These are phyloP conservation scores for Hamamelis virginiana DNA, from an alignment of 164 flowering plant species.

Conservation along the genomic window DNA sequence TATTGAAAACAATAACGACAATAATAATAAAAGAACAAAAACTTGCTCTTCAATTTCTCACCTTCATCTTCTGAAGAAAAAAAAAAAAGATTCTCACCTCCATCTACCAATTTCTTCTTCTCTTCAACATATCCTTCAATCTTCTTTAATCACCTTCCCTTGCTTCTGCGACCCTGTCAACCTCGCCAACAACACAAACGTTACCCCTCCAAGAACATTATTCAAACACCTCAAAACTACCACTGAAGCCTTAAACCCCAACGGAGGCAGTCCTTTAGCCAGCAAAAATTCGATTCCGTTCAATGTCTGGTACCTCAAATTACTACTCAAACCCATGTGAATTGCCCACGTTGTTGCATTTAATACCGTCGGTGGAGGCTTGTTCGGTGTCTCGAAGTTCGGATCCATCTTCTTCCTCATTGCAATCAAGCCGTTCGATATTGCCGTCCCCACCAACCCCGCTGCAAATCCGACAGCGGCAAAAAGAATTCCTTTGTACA, in stretches of 20 bases:
- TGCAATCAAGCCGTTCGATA: constrained; percentile 75
- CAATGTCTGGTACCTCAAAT: constrained; percentile 82
- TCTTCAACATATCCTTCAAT: constrained; percentile 27
- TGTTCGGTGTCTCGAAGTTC: constrained; percentile 74
- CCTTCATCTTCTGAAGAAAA: too few species aligned
- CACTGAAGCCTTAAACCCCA: constrained; percentile 67
- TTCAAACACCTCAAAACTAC: constrained; percentile 69
- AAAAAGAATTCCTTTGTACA: constrained; percentile 75
- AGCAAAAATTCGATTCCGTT: constrained; percentile 81
- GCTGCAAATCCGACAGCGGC: constrained; percentile 93
- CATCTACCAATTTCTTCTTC: constrained; percentile 46
- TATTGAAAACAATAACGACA: too few species aligned
- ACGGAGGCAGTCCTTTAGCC: constrained; percentile 58
- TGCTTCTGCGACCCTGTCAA: constrained; percentile 79
- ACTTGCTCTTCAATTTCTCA: constrained; percentile 24
- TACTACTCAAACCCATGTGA: constrained; percentile 93
- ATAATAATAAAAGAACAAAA: too few species aligned
- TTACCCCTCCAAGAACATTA: constrained; percentile 84
- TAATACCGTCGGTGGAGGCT: constrained; percentile 78
- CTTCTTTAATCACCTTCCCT: constrained; percentile 13
- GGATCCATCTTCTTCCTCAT: constrained; percentile 94
- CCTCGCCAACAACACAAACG: constrained; percentile 83
- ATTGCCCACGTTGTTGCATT: constrained; percentile 84
- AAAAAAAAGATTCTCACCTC: too few species aligned
- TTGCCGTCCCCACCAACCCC: constrained; percentile 83